Evolutionary conservation across 2,329 filamentous ascomycete species (phyloP), one percentile per base, ranked within the genome.

Genomic region (Simplicillium aogashimaense): DNA sequence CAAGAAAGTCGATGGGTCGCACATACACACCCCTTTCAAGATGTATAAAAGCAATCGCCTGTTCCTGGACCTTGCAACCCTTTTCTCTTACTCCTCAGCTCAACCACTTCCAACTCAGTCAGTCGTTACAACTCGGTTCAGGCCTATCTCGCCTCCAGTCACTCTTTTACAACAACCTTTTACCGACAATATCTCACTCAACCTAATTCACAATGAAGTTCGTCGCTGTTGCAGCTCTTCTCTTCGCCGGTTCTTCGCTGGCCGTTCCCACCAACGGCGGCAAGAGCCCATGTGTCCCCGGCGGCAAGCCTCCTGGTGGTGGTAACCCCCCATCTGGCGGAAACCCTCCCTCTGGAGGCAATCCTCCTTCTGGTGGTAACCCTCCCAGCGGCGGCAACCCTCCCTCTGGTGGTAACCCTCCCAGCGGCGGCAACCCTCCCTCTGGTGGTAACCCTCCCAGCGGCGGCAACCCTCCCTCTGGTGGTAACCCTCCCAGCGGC

Each of bases 121-220:
- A 43, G 29, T 40, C 37, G 29, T 43, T 40, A 17, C 12, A 29
- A 29, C 15, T 18, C 28, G 38, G 15, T 37, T 28, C 20, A 40
- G 36, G 36, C 28, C 34, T 30, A 18, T 20, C 35, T 36, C 36
- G n/a, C 16, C 25, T 36, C 18, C 36, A 41, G 33, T 28, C 35
- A 36, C 20, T 35, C 25, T 34, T 40, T 42, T 20, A 35, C 20
- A 35, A 34, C 32, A 28, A 14, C n/a, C n/a, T 9, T 30, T 17
- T 36, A 11, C 30, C 20, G 34, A 14, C 17, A 35, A 9, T 15
- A 36, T 25, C 38, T 30, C 17, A 30, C 16, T 33, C 25, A 28
- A 20, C 36, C 18, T 15, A 36, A 15, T 35, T 40, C 42, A 47
- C 39, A 34, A 50, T 50, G 47, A 47, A 48, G 47, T 41, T 48